A percentile compares a stretch with the other conserved stretches of the same genome.
Conservation (phyloP, 1,139 yeast species). For the Zygoascus hellenicus region DNA sequence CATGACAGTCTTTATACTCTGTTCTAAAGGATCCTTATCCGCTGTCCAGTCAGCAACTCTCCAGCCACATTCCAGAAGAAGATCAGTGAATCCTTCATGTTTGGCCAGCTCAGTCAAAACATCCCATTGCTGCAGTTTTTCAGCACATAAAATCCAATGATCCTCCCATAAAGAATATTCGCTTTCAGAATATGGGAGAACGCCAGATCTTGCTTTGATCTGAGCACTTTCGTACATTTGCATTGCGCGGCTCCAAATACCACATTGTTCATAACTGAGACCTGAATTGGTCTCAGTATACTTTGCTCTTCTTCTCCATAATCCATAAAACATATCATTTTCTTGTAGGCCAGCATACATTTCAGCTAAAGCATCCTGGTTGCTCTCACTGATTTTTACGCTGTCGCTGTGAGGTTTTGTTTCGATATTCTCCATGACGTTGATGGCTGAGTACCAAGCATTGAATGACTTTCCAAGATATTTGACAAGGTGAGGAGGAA, state of each 20-base stretch:
- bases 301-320: slow-evolving; percentile 95
- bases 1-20: slow-evolving; percentile 92
- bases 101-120: slow-evolving; percentile 92
- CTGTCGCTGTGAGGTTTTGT: slow-evolving; percentile 60
- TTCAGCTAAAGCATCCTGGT: slow-evolving; percentile 86
- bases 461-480: slow-evolving; percentile 82
- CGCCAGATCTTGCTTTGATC: slow-evolving; percentile 93
- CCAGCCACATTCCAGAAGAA: slow-evolving; percentile 97
- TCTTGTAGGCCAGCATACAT: slow-evolving; percentile 85
- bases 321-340: slow-evolving; percentile 94
- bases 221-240: slow-evolving; percentile 97
- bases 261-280: slow-evolving; percentile 88
- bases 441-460: slow-evolving; percentile 88
- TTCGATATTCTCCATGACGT: slow-evolving; percentile 72
- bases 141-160: slow-evolving; percentile 96
- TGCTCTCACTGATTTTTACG: slow-evolving; percentile 73
- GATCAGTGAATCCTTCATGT: slow-evolving; percentile 95
- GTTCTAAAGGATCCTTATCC: slow-evolving; percentile 90
- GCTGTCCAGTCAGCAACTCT: slow-evolving; percentile 98
- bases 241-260: slow-evolving; percentile 91
- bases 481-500: slow-evolving; percentile 92
- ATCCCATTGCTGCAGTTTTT: slow-evolving; percentile 97
- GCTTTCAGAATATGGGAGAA: slow-evolving; percentile 88
- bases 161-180: slow-evolving; percentile 98
- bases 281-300: slow-evolving; percentile 92